Evolutionary conservation across 768 basidiomycete species (phyloP), one percentile per base, ranked within the genome.

Genomic region (Trichaptum fuscoviolaceum): DNA sequence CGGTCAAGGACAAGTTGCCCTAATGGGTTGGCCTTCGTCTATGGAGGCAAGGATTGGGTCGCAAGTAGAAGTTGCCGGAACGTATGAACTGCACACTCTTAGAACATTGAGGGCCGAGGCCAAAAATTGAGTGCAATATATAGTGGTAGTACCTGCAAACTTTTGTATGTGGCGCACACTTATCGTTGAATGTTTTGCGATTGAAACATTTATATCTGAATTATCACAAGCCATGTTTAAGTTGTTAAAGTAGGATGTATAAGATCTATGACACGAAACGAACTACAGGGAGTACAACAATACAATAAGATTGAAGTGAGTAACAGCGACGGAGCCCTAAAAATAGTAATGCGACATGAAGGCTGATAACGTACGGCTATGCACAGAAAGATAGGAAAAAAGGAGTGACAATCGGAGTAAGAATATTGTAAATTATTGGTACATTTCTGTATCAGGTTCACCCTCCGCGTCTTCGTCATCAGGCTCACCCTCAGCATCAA

Each of bases 401-500:
- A 34, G 12, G 23, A 25, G 15, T 61, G 59, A 20, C 23, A 61
- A 24, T 34, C n/a, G 59, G 24, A 2, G 59, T 5, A 5, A 34
- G 25, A 61, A 20, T 34, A 61, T 61, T 61, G 30, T 34, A 61
- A 61, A 34, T 52, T 52, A 52, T 52, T 52, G 10, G 20, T 52
- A 52, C 42, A 52, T 52, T 52, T 52, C 42, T 12, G 42, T 52
- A 52, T 70, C 71, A 42, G 68, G 30, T 60, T 71, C 73, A 18
- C 63, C 68, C 9, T 71, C 73, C 1, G 65, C 67, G 24, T 68
- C 69, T 23, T 65, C 36, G 65, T 18, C 57, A 52, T 76, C 77
- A 8, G 71, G 71, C 66, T 74, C 83, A 65, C 74, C 80, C 15
- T 77, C 76, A 18, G 71, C 78, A 64, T 82, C 84, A 57, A 78